Evolutionary conservation across 495 filamentous ascomycete species (phyloP).

Genomic region (Melanomma pulvis-pyrius): DNA sequence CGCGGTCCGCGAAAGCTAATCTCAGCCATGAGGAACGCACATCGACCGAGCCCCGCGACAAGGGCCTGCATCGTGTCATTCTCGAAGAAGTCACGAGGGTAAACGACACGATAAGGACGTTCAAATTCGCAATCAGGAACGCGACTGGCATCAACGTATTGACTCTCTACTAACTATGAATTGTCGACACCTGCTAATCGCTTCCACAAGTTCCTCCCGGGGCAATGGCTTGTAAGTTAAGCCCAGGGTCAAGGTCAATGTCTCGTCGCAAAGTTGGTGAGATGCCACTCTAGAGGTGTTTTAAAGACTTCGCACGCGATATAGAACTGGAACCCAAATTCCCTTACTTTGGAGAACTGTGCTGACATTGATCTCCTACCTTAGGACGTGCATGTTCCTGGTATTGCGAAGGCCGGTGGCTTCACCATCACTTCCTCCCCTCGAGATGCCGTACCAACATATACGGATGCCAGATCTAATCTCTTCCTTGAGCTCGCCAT

Average conservation of each 20-base stretch:
- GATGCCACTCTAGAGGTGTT: too few relatives aligned
- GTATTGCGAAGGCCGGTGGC: conserved; percentile 68
- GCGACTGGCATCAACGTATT: conserved; percentile 31
- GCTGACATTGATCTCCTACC: too few relatives aligned
- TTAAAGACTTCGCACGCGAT: too few relatives aligned
- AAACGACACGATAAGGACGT: conserved; percentile 49
- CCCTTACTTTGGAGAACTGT: too few relatives aligned
- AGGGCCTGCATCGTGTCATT: conserved; percentile 39
- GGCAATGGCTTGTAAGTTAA: conserved; percentile 95
- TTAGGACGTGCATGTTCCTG: conserved; percentile 77
- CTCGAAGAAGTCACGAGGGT: conserved; percentile 39
- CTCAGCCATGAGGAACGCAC: conserved; percentile 65
- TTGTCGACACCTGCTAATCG: conserved; percentile 23
- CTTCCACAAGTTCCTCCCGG: conserved; percentile 66
- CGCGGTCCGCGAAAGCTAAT: conserved; percentile 17
- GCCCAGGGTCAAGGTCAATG: too few relatives aligned
- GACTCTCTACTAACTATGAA: conserved; percentile 1
- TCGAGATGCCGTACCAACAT: conserved; percentile 26
- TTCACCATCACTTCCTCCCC: conserved; percentile 88
- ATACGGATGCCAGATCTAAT: conserved; percentile 15
- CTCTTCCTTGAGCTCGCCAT: conserved; percentile 74
- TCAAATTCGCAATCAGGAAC: conserved; percentile 27
- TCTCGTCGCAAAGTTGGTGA: too few relatives aligned
- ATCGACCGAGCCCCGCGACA: conserved; percentile 68
- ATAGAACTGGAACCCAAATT: too few relatives aligned